Evolutionary conservation across 148 eudicot species (phyloP), one percentile per base, ranked within the genome.

Genomic region (Rhododendron mucronatum): DNA sequence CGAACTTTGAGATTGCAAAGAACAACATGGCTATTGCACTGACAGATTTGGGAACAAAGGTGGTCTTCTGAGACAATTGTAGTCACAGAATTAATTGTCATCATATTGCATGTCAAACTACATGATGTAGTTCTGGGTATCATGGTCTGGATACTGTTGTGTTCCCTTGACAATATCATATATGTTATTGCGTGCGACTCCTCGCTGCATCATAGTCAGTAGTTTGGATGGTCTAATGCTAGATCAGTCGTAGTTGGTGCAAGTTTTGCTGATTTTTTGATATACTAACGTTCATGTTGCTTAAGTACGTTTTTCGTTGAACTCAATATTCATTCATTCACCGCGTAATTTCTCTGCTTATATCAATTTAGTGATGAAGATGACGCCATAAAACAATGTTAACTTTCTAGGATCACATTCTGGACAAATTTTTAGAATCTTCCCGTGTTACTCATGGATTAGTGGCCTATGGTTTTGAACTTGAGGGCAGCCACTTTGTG

Each of bases 1-100:
- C 99, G 35, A 97, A 97, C 91, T 97, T 97, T 89, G 99, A 97
- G 93, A 97, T 97, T 84, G 98, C 98, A 30, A 95, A 95, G 90
- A 97, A 95, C 86, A 97, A 97, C 89, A 97, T 97, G 99, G 98
- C 99, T 75, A 97, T 97, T 90, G 98, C 99, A 65, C 89, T 97
- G 89, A 97, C 99, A 55, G 99, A 97, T 89, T 91, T 95, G 84
- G 99, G 99, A 89, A 97, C 99, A 83, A 97, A 97, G 98, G 99
- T 97, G 76, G 48, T 84, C 33, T 82, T 53, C 37, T 74, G 74
- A 74, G 84, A 80, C 78, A 71, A 45, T 21, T 45, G 51, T 78
- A 74, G 85, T 80, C 28, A 41, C 26, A 33, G 35, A 48, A 15
- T 33, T 80, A n/a, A 41, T 80, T 21, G 7, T 51, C 41, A 47